A percentile compares a stretch with the other conserved stretches of the same genome.
phyloP scores from a whole-genome alignment of 2,329 filamentous ascomycete genomes.

The Westerdykella ornata region DNA sequence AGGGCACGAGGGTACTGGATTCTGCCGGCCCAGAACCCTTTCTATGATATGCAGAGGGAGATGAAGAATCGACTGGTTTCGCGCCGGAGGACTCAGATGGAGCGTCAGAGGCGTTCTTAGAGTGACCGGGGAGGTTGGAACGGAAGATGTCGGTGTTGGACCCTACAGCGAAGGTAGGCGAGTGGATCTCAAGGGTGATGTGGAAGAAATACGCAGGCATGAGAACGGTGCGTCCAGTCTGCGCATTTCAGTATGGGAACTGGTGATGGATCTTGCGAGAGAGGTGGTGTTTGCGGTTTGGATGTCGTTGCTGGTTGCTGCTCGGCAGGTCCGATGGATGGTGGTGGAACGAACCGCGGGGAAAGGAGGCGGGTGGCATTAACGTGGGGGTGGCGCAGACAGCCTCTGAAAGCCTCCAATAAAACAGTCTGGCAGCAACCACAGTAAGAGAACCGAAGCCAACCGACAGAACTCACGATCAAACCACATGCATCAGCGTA shows the following conservation, averaged over 20 bases:
- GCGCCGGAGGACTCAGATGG: slow-evolving; percentile 9
- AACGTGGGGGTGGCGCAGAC: neutral
- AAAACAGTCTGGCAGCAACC: no score
- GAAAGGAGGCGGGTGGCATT: neutral
- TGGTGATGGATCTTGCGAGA: neutral
- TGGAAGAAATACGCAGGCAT: slow-evolving; percentile 61
- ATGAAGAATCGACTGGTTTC: slow-evolving; percentile 2
- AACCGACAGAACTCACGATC: no score
- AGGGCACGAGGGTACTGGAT: slow-evolving; percentile 20
- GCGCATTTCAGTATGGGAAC: slow-evolving; percentile 1
- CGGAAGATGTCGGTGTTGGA: slow-evolving; percentile 43
- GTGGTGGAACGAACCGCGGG: neutral
- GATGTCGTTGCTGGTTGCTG: neutral
- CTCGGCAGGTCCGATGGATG: neutral
- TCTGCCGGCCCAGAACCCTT: slow-evolving; percentile 12
- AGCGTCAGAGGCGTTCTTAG: slow-evolving; percentile 33
- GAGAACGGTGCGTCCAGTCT: slow-evolving; percentile 12
- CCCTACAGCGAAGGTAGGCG: slow-evolving; percentile 37
- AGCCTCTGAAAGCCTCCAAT: no score
- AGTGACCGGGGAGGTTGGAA: slow-evolving; percentile 39
- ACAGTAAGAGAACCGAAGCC: no score
- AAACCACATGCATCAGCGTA: no score
- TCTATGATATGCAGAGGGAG: slow-evolving; percentile 21
- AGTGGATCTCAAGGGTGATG: slow-evolving; percentile 53
- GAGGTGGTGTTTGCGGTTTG: neutral